Conservation (phyloP, 208 protist genomes). For the Kentomonas sorsogonicus region DNA sequence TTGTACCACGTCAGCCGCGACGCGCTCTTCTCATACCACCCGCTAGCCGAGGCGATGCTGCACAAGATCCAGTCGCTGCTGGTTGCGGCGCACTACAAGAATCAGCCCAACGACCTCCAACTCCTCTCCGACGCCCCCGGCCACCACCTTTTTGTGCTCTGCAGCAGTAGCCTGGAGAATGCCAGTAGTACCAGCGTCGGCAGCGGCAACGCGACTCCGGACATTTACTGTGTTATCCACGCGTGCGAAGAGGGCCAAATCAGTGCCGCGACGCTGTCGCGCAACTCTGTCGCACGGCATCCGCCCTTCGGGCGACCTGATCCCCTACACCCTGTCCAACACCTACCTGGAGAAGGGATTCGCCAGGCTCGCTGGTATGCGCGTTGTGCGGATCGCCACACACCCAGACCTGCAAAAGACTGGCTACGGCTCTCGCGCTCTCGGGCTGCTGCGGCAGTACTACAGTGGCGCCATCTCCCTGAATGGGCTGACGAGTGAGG, state of each 20-base stretch:
- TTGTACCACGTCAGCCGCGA: conserved; percentile 98
- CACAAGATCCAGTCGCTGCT: conserved; percentile 96
- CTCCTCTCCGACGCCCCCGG: conserved; percentile 98
- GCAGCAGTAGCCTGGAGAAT: conserved; percentile 57
- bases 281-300: conserved; percentile 85
- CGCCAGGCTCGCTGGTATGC: conserved; percentile 92
- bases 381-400: conserved; percentile 98
- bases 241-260: conserved; percentile 96
- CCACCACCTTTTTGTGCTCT: conserved; percentile 98
- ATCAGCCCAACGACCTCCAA: conserved; percentile 99
- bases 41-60: conserved; percentile 88
- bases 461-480: conserved; percentile 90
- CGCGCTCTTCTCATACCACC: conserved; percentile 99
- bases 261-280: conserved; percentile 78
- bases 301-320: conserved; percentile 97
- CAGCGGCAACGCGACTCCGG: conserved; percentile 85
- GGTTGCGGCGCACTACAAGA: conserved; percentile 98
- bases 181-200: neutral
- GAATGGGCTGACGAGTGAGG: conserved; percentile 19
- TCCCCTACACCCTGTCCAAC: conserved; percentile 99
- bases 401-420: conserved; percentile 95
- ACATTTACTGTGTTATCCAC: conserved; percentile 98
- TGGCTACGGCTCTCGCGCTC: conserved; percentile 95
- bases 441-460: conserved; percentile 92
- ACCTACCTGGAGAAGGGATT: conserved; percentile 95